These are phyloP conservation scores for Teunomyces lycoperdinae DNA, from an alignment of 805 yeast species.

Conservation along the genomic window DNA sequence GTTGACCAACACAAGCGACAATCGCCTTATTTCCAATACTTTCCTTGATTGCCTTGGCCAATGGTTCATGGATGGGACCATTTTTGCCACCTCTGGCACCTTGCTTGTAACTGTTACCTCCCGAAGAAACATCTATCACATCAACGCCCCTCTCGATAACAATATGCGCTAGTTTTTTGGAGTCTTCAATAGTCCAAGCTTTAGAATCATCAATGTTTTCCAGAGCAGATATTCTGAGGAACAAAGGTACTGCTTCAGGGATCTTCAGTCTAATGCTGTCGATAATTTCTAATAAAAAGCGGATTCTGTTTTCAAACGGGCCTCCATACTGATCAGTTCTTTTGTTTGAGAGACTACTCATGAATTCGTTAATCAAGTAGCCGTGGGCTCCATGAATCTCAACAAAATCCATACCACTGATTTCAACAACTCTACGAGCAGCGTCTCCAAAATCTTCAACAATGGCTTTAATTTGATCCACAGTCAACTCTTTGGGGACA, in stretches of 20 bases:
- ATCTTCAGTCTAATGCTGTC: constrained; percentile 47
- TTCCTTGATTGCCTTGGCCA: constrained; percentile 42
- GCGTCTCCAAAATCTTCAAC: constrained; percentile 40
- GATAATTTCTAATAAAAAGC: constrained; percentile 45
- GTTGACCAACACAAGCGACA: constrained; percentile 49
- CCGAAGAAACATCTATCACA: constrained; percentile 53
- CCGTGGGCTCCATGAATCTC: constrained; percentile 45
- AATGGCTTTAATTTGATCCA: constrained; percentile 38
- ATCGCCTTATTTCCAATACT: constrained; percentile 41
- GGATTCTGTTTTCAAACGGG: constrained; percentile 40
- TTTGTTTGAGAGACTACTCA: constrained; percentile 31
- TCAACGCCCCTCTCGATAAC: constrained; percentile 46
- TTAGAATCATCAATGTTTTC: constrained; percentile 35
- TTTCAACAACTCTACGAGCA: constrained; percentile 18
- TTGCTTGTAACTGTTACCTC: constrained; percentile 42
- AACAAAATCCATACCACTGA: constrained; percentile 43
- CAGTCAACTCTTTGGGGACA: constrained; percentile 43
- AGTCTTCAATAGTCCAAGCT: constrained; percentile 46
- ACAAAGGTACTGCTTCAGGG: constrained; percentile 42
- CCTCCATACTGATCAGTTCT: constrained; percentile 47
- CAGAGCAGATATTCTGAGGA: constrained; percentile 46
- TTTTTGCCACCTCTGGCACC: constrained; percentile 17
- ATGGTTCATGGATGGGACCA: constrained; percentile 35
- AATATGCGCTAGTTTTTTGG: constrained; percentile 37
- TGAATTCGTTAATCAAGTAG: constrained; percentile 38